Percentiles rank a stretch among this genome's conserved stretches.
These are phyloP conservation scores for Triangularia setosa DNA, from an alignment of 2,329 filamentous ascomycete species.

Conservation along the genomic window DNA sequence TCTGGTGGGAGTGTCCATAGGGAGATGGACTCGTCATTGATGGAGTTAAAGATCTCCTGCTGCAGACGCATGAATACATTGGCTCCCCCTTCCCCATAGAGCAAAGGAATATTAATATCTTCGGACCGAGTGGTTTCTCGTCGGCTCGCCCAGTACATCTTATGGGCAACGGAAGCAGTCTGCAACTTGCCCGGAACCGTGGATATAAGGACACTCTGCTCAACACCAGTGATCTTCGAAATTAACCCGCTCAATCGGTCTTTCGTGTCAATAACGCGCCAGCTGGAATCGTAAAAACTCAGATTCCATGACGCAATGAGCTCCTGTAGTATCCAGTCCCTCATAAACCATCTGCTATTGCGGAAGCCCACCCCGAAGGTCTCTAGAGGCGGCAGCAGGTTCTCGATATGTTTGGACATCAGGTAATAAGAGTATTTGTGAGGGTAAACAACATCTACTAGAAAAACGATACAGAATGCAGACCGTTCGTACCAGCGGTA, in stretches of 20 bases:
- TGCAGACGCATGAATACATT: constrained; percentile 5
- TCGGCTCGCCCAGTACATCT: constrained; percentile 1
- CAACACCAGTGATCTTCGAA: too few relatives aligned
- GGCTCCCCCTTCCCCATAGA: neutral
- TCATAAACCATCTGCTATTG: neutral
- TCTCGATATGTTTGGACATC: too few relatives aligned
- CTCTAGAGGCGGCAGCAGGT: too few relatives aligned
- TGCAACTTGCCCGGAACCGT: too few relatives aligned
- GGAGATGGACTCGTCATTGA: constrained; percentile 1
- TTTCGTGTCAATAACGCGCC: neutral
- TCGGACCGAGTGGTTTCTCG: constrained; percentile 2
- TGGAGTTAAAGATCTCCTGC: neutral
- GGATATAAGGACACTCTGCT: too few relatives aligned
- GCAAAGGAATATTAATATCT: constrained; percentile 2
- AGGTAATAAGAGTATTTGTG: too few relatives aligned
- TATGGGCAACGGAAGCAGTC: neutral
- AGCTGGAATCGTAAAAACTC: neutral
- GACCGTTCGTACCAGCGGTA: neutral
- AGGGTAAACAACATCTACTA: neutral
- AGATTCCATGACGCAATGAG: neutral
- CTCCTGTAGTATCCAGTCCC: neutral
- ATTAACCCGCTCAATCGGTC: too few relatives aligned
- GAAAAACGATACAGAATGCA: neutral
- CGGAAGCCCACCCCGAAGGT: neutral
- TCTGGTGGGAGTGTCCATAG: neutral